Conservation (phyloP, 257 asterid genomes). For the Solanum infundibuliforme region DNA sequence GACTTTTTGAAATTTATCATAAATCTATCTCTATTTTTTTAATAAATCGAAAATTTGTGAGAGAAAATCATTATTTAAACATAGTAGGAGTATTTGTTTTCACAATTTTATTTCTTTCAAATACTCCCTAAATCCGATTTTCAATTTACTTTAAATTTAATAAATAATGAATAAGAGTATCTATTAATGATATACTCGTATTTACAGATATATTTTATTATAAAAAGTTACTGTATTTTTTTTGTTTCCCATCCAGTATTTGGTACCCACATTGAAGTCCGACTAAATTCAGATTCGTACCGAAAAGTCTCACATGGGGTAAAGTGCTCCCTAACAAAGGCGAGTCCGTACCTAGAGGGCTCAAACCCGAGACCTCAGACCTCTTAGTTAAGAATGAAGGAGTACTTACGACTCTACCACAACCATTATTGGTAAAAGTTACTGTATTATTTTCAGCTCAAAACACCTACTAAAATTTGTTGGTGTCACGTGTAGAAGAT, state of each 20-base stretch:
- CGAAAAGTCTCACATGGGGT: fast-evolving
- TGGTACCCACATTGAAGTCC: fast-evolving
- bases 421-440: too few relatives aligned
- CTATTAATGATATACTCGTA: too few relatives aligned
- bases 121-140: not conserved
- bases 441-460: not conserved
- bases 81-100: not conserved
- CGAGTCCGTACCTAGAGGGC: fast-evolving
- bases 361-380: fast-evolving
- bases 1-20: not conserved
- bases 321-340: too few relatives aligned
- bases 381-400: fast-evolving
- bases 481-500: conserved; percentile 34
- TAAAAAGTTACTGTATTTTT: too few relatives aligned
- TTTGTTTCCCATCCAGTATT: fast-evolving
- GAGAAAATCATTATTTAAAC: not conserved
- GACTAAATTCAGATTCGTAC: fast-evolving
- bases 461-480: not conserved
- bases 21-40: not conserved
- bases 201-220: too few relatives aligned
- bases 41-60: not conserved
- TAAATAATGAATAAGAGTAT: not conserved
- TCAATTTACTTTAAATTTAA: not conserved
- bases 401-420: too few relatives aligned
- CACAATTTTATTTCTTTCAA: not conserved